Conservation (phyloP, 2,329 filamentous ascomycete genomes). For the Orbilia javanica region DNA sequence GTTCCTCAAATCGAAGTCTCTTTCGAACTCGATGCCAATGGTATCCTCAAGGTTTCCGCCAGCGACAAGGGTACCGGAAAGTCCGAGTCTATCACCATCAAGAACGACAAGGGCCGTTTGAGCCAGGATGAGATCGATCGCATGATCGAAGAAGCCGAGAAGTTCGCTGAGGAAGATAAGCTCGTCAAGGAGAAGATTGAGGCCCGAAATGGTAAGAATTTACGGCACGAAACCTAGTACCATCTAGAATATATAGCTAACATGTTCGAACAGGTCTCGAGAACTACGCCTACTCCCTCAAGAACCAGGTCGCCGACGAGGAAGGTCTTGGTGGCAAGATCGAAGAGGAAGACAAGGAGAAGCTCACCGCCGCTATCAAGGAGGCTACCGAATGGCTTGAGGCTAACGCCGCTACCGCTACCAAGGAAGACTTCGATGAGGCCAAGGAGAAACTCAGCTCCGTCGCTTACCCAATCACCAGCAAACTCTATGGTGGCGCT, state of each 20-base stretch:
- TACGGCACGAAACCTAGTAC: not conserved
- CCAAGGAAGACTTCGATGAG: conserved; percentile 96
- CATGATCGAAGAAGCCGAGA: conserved; percentile 98
- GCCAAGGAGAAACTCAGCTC: conserved; percentile 99
- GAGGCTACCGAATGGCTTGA: conserved; percentile 97
- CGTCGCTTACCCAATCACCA: conserved; percentile 98
- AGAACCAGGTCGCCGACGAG: conserved; percentile 98
- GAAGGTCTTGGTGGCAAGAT: conserved; percentile 98
- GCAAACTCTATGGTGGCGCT: conserved; percentile 87
- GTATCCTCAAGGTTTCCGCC: conserved; percentile 95
- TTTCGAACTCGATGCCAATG: conserved; percentile 97
- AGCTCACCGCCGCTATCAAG: conserved; percentile 94
- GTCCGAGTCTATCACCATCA: conserved; percentile 97
- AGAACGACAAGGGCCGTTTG: conserved; percentile 98
- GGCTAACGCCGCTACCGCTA: conserved; percentile 82
- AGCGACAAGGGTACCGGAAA: conserved; percentile 99
- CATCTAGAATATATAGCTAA: conserved; percentile 28
- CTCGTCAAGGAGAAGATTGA: conserved; percentile 96
- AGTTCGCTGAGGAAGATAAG: conserved; percentile 99
- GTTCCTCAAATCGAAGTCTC: conserved; percentile 98
- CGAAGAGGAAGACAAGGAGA: conserved; percentile 97
- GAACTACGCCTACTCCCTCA: conserved; percentile 98
- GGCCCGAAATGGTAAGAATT: conserved; percentile 77
- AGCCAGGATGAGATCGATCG: conserved; percentile 97
- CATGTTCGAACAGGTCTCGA: conserved; percentile 73